Evolutionary conservation across 202 grass and related monocot species (phyloP).

Genomic region (Setaria viridis): DNA sequence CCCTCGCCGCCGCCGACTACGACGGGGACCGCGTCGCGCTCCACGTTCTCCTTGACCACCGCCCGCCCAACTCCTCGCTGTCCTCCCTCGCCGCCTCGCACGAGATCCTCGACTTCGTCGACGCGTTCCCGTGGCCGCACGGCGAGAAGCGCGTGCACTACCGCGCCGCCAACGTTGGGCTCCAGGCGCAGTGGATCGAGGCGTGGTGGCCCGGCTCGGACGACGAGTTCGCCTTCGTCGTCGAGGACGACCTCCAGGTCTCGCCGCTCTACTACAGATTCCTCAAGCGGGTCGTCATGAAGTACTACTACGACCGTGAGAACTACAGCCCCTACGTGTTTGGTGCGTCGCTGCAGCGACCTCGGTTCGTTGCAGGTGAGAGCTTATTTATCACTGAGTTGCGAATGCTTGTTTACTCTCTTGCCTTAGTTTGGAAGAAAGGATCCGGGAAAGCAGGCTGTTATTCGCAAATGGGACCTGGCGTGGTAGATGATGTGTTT

Average conservation of each 20-base stretch:
- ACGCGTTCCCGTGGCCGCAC: conserved; percentile 66
- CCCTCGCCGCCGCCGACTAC: conserved; percentile 83
- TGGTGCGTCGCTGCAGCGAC: conserved; percentile 84
- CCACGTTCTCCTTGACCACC: conserved; percentile 84
- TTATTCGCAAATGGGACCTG: conserved; percentile 3
- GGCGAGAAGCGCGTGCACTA: conserved; percentile 82
- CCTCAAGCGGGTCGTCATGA: conserved; percentile 71
- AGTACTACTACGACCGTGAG: conserved; percentile 78
- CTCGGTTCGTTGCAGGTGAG: conserved; percentile 91
- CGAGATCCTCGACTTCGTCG: conserved; percentile 65
- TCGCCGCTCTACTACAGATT: conserved; percentile 85
- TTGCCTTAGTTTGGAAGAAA: conserved; percentile 25
- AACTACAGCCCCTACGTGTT: conserved; percentile 86
- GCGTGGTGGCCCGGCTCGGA: conserved; percentile 91
- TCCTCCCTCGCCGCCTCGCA: conserved; percentile 50
- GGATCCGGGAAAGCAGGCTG: not conserved
- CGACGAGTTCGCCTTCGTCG: conserved; percentile 92
- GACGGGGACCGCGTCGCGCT: conserved; percentile 76
- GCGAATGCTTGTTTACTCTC: conserved; percentile 29
- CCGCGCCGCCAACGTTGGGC: conserved; percentile 69
- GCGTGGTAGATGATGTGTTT: not conserved
- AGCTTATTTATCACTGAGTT: not conserved
- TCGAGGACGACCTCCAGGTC: conserved; percentile 94
- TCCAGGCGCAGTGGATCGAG: conserved; percentile 96
- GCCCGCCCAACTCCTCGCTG: conserved; percentile 38